A percentile compares a stretch with the other conserved stretches of the same genome.
These are phyloP conservation scores for Heliamphora pulchella DNA, from an alignment of 179 eudicot species.

Conservation along the genomic window DNA sequence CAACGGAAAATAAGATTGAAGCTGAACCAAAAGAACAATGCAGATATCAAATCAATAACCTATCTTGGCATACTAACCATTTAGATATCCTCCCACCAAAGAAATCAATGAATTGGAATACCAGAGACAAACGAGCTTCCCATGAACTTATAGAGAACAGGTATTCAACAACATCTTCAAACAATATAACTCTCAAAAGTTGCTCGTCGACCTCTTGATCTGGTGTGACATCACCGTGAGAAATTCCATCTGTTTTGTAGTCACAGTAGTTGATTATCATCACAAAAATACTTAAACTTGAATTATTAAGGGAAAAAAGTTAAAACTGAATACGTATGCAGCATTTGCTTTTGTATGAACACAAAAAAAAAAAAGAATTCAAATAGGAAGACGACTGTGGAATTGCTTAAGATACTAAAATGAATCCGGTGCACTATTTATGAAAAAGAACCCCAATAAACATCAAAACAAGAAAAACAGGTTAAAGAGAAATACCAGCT, in stretches of 20 bases:
- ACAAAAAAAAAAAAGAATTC: background rate
- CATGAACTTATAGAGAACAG: slow-evolving; percentile 66
- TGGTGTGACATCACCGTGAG: slow-evolving; percentile 29
- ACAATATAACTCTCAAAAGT: slow-evolving; percentile 65
- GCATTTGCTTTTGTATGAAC: background rate
- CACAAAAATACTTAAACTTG: background rate
- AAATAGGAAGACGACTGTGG: background rate
- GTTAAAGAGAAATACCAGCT: slow-evolving; percentile 36
- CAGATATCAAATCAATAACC: slow-evolving; percentile 9
- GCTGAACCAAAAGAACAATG: background rate
- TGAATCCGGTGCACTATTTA: background rate
- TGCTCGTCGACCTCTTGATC: slow-evolving; percentile 67
- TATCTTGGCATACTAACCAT: slow-evolving; percentile 47
- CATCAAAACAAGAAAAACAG: slow-evolving; percentile 1
- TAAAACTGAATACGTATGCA: background rate
- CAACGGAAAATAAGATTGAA: background rate
- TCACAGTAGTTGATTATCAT: background rate
- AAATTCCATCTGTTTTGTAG: slow-evolving; percentile 27
- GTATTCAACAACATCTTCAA: slow-evolving; percentile 76
- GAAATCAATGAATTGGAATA: slow-evolving; percentile 79
- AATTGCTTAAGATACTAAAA: background rate
- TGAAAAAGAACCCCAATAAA: background rate
- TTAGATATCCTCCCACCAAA: slow-evolving; percentile 68
- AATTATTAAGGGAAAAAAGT: background rate
- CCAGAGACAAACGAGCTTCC: slow-evolving; percentile 71